Base-by-base conservation (phyloP, 768 basidiomycete genomes). In the Strobilomyces echinocephalus region DNA sequence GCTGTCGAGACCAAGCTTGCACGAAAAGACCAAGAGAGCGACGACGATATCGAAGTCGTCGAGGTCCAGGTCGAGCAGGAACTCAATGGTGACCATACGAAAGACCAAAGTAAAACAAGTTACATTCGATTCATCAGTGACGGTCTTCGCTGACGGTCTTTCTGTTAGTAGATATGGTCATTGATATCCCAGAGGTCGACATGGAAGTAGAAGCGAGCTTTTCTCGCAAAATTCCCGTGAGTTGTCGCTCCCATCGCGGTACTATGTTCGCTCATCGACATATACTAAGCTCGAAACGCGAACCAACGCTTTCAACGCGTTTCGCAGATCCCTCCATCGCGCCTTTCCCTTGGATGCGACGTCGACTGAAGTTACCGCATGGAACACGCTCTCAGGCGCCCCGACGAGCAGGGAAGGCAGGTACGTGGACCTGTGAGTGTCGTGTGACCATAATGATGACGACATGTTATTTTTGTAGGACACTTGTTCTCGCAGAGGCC, bases 141-240 rank as follows among this genome's bases (percentile, higher is more conserved):
- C 30, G 9, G 30, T 4, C 5, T 14, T 21, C 16, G 2, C n/a
- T 24, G 5, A 53, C 18, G 41, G 39, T 30, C 5, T 3, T 11
- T 46, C 28, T 12, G 24, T 16, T 11, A 53, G 48, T 50, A 35
- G 33, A 53, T 55, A 46, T 43, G 43, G 59, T 63, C 14, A 11
- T 53, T 12, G 58, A 63, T 18, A 34, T 72, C 2, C 64, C 68
- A 8, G 68, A 72, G 9, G 56, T 72, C 4, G 40, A 67, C 21
- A 58, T 74, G 12, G 68, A 76, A 44, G 63, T 78, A 0, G 77
- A 80, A 31, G 54, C 42, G n/a, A 58, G 56, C 28, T 70, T 69
- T 55, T 79, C 78, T 16, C 71, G 60, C 28, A 79, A 79, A 53
- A 63, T 80, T 14, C 69, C 73, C 1, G 78, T 80, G 34, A 8